These are phyloP conservation scores for Akanthomyces lecanii DNA, from an alignment of 2,329 filamentous ascomycete species.

Conservation along the genomic window DNA sequence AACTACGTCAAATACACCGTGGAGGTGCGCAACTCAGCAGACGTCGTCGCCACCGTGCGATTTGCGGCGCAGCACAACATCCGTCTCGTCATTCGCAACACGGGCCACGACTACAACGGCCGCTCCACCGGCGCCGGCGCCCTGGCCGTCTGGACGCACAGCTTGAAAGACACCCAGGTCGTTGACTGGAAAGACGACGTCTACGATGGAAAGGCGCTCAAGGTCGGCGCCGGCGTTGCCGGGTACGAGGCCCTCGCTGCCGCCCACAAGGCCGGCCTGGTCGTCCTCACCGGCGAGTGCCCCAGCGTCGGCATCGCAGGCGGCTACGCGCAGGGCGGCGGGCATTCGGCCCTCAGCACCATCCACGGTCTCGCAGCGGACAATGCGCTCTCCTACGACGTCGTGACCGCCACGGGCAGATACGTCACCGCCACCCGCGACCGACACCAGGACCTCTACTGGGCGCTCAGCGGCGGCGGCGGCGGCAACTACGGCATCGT, in stretches of 20 bases:
- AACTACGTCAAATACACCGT: constrained; percentile 37
- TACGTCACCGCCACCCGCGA: constrained; percentile 40
- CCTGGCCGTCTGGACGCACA: constrained; percentile 44
- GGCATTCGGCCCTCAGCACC: constrained; percentile 46
- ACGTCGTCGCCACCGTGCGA: constrained; percentile 24
- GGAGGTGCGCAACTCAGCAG: constrained; percentile 26
- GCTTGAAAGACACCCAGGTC: constrained; percentile 39
- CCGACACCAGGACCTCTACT: constrained; percentile 52
- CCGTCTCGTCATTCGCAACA: constrained; percentile 45
- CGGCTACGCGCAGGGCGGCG: constrained; percentile 54
- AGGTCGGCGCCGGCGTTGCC: constrained; percentile 46
- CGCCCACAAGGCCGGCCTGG: constrained; percentile 29
- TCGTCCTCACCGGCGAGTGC: constrained; percentile 43
- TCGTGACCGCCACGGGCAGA: constrained; percentile 44
- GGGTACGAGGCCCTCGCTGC: constrained; percentile 40
- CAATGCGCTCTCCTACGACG: constrained; percentile 47
- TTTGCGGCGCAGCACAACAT: constrained; percentile 40
- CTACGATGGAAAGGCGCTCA: constrained; percentile 46
- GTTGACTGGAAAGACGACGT: constrained; percentile 24
- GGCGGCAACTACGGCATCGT: constrained; percentile 51
- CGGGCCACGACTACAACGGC: constrained; percentile 48
- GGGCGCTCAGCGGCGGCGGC: constrained; percentile 54
- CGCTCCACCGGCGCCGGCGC: constrained; percentile 49
- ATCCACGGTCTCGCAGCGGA: constrained; percentile 53
- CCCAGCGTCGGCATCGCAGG: constrained; percentile 49